These are phyloP conservation scores for Pontederia crassipes DNA, from an alignment of 176 grass and related monocot genomes.

Conservation along the genomic window DNA sequence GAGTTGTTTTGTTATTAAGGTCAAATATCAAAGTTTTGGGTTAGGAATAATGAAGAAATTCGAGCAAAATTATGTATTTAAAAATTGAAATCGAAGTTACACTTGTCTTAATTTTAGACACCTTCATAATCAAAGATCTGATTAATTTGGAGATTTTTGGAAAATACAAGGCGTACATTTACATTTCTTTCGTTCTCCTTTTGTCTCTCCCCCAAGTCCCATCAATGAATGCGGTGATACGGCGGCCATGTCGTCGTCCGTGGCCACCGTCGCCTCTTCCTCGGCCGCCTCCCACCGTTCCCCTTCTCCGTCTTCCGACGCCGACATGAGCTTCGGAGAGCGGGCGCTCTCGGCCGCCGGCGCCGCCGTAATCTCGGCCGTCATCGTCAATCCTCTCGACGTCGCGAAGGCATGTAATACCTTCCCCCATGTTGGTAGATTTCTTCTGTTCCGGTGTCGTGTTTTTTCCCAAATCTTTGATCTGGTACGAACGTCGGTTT, in stretches of 20 bases:
- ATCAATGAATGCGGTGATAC: background rate
- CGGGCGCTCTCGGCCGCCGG: slow-evolving; percentile 57
- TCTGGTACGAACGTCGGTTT: background rate
- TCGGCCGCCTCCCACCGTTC: background rate
- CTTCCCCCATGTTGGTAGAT: background rate
- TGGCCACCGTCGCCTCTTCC: slow-evolving; percentile 15
- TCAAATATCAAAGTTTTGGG: too few species aligned
- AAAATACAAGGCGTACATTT: too few species aligned
- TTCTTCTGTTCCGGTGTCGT: background rate
- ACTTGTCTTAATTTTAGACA: too few species aligned
- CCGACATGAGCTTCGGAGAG: slow-evolving; percentile 48
- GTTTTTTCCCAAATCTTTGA: background rate
- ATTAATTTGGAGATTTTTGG: too few species aligned
- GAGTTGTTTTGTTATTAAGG: too few species aligned
- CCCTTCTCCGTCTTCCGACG: slow-evolving; percentile 25
- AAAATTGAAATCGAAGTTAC: too few species aligned
- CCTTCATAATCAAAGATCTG: too few species aligned
- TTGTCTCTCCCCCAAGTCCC: slow-evolving; percentile 12
- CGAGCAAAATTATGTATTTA: too few species aligned
- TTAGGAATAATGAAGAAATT: too few species aligned
- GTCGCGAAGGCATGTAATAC: slow-evolving; percentile 57
- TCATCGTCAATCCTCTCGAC: slow-evolving; percentile 90
- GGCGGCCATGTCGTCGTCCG: slow-evolving; percentile 13
- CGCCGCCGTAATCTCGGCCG: slow-evolving; percentile 62
- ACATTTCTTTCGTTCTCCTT: background rate